Evolutionary conservation across 805 yeast species (phyloP), one percentile per base, ranked within the genome.

Genomic region (Starmerella bombi): DNA sequence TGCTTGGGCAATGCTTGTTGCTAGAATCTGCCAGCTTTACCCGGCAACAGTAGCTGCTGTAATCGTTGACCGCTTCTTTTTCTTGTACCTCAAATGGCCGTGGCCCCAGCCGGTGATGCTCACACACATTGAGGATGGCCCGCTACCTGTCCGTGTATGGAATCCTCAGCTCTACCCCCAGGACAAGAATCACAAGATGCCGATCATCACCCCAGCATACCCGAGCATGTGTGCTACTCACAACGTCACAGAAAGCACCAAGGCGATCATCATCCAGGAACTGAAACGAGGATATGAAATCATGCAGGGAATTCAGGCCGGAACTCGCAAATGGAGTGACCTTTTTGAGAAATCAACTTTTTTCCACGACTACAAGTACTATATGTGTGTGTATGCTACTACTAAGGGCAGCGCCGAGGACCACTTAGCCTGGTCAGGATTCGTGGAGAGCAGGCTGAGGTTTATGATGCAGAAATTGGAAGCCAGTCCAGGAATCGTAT

Each of bases 1-100:
- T 36, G 98, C 98, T 1, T 91, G 98, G 98, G 98, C 98, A 1
- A 91, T 91, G 96, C 61, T 91, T 31, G 96, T 86, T n/a, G 98
- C 97, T 1, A 70, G 98, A 53, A 84, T 91, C 22, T 91, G 98
- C 60, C 98, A 91, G 59, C 63, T 91, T 37, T 91, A 88, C 58
- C 98, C 98, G 8, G 88, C 88, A 60, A 93, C 97, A 0, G 93
- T 85, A 10, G 78, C 95, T 46, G 83, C 97, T 0, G 84, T 81
- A 2, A 80, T 91, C 38, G 77, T 91, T n/a, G 75, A 79, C 44
- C 81, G 85, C 56, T 91, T 91, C 58, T 91, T 91, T 62, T 73
- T 75, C 49, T 84, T 91, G 46, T 72, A 83, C 51, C 63, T 84
- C 1, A 74, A 83, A 57, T 91, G 98, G 98, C 76, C 74, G 53